Conservation (phyloP, 768 basidiomycete species). For the Rhodocollybia butyracea region DNA sequence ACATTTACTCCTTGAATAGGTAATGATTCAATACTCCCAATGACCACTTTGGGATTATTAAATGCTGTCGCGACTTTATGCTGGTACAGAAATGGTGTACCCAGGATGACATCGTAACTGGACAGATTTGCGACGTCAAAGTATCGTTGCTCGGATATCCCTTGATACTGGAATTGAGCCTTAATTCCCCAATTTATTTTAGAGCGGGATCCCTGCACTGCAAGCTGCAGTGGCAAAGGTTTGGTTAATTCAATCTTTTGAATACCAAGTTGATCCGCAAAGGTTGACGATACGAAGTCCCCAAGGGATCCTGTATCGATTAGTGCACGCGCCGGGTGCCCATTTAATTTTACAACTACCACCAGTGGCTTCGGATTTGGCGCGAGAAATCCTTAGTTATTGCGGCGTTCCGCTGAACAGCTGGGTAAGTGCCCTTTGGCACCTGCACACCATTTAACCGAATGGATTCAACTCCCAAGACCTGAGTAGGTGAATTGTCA, state of each 20-base stretch:
- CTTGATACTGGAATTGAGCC: slow-evolving; percentile 12
- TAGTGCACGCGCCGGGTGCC: neutral
- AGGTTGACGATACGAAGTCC: slow-evolving; percentile 25
- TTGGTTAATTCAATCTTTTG: slow-evolving; percentile 12
- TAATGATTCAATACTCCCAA: slow-evolving; percentile 12
- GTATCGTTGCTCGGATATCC: slow-evolving; percentile 10
- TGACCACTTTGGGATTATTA: slow-evolving; percentile 17
- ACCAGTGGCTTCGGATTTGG: no score
- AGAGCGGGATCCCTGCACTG: slow-evolving; percentile 23
- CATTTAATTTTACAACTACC: no score
- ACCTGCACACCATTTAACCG: no score
- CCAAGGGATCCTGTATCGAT: slow-evolving; percentile 22
- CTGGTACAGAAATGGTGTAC: slow-evolving; percentile 31
- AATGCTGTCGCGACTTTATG: slow-evolving; percentile 26
- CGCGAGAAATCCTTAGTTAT: no score
- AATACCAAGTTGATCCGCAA: slow-evolving; percentile 22
- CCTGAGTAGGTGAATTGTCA: no score
- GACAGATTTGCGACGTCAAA: slow-evolving; percentile 38
- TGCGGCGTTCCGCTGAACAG: no score
- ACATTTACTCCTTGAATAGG: slow-evolving; percentile 16
- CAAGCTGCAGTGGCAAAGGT: slow-evolving; percentile 23
- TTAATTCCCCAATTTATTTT: slow-evolving; percentile 18
- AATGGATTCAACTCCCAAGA: no score
- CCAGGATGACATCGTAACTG: slow-evolving; percentile 35
- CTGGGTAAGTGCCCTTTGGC: no score